phyloP scores from a whole-genome alignment of 2,329 filamentous ascomycete genomes.

The Aspergillus phoenicis region DNA sequence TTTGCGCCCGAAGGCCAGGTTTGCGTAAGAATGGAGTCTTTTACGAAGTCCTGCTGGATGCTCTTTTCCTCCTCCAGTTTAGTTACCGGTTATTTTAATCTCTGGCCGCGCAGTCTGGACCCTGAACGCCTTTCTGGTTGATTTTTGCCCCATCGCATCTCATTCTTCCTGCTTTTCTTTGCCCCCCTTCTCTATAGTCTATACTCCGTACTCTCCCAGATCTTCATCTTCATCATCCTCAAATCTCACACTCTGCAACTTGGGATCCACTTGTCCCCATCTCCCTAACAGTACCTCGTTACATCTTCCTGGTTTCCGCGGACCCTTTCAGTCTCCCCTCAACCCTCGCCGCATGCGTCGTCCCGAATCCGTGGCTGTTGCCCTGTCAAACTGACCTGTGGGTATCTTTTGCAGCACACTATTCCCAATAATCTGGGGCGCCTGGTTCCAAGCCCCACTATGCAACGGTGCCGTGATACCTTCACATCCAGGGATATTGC shows the following conservation, averaged over 20 bases:
- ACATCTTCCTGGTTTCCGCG: no score
- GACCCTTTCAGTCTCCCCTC: conserved; percentile 1
- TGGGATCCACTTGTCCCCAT: background rate
- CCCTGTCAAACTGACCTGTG: conserved; percentile 18
- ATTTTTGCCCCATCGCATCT: background rate
- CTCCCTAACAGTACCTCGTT: background rate
- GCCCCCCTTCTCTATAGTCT: no score
- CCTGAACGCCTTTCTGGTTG: background rate
- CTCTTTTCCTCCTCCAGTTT: background rate
- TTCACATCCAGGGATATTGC: background rate
- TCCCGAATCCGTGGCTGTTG: conserved; percentile 16
- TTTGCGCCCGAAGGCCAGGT: background rate
- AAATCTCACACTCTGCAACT: background rate
- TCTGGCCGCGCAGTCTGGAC: conserved; percentile 2
- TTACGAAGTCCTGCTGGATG: no score
- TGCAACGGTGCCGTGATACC: conserved; percentile 8
- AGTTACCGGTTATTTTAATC: conserved; percentile 3
- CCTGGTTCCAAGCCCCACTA: conserved; percentile 10
- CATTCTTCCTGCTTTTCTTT: no score
- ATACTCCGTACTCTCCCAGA: no score
- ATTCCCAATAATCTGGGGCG: conserved; percentile 14
- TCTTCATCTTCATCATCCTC: background rate
- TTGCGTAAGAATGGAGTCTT: background rate
- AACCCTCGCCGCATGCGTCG: conserved; percentile 17
- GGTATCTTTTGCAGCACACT: conserved; percentile 12